These are phyloP conservation scores for Cenchrus fungigraminus DNA, from an alignment of 176 grass and related monocot genomes.

Conservation along the genomic window DNA sequence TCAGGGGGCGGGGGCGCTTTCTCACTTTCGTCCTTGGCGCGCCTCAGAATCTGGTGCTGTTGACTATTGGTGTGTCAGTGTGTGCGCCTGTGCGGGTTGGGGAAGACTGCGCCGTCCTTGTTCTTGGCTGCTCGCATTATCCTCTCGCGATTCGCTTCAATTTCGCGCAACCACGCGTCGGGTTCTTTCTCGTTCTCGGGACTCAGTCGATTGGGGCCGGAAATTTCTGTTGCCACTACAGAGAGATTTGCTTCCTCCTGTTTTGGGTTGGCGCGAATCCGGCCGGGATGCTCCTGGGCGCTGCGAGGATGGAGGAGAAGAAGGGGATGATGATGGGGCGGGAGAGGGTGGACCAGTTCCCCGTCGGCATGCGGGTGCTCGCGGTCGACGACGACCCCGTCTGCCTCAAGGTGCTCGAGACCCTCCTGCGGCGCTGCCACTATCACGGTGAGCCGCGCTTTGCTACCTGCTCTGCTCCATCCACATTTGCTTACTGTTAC, in stretches of 20 bases:
- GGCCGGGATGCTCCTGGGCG: slow-evolving; percentile 24
- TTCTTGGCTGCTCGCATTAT: neutral
- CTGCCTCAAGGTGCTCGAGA: slow-evolving; percentile 74
- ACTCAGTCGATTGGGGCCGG: neutral
- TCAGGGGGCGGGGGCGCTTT: too few relatives aligned
- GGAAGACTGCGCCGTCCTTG: neutral
- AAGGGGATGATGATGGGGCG: slow-evolving; percentile 23
- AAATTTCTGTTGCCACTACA: neutral
- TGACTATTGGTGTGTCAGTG: neutral
- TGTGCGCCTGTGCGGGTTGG: too few relatives aligned
- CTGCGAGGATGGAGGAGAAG: slow-evolving; percentile 42
- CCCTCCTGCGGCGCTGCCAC: slow-evolving; percentile 52
- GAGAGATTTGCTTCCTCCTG: neutral
- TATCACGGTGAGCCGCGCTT: slow-evolving; percentile 38
- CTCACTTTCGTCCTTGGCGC: neutral
- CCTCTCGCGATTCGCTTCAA: neutral
- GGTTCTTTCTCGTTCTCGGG: neutral
- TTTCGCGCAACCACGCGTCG: neutral
- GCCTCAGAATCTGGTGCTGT: neutral
- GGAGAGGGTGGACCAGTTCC: slow-evolving; percentile 57
- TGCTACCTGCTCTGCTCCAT: neutral
- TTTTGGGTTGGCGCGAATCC: neutral
- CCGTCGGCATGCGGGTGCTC: slow-evolving; percentile 83
- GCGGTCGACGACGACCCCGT: slow-evolving; percentile 73
- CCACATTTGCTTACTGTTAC: slow-evolving; percentile 7